Evolutionary conservation across 1,139 yeast species (phyloP).

Genomic region (Hanseniaspora gamundiae): DNA sequence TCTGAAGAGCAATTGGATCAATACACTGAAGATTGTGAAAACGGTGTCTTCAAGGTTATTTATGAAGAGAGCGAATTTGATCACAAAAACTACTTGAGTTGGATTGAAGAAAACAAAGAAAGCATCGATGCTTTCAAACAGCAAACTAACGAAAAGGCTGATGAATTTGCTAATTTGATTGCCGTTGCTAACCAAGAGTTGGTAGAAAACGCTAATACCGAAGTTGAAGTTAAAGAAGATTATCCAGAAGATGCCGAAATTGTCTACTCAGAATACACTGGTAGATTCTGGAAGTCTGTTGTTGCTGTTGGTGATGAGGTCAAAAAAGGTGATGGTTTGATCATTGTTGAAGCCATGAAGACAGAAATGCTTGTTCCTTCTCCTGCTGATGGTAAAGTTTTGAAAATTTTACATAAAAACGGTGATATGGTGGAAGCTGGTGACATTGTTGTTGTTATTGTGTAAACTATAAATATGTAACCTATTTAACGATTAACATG

Average conservation of each 20-base stretch:
- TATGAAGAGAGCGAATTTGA: conserved; percentile 71
- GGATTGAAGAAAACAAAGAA: conserved; percentile 62
- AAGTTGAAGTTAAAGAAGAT: conserved; percentile 33
- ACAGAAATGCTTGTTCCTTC: conserved; percentile 88
- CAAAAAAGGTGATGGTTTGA: conserved; percentile 60
- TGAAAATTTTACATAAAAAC: conserved; percentile 63
- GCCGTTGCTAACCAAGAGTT: conserved; percentile 75
- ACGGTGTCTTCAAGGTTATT: conserved; percentile 69
- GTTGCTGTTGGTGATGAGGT: conserved; percentile 74
- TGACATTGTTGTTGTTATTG: conserved; percentile 72
- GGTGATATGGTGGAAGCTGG: conserved; percentile 98
- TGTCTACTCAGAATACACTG: conserved; percentile 89
- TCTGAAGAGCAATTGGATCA: conserved; percentile 68
- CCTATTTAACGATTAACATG: neutral
- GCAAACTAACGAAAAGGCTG: conserved; percentile 71
- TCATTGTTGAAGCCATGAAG: conserved; percentile 95
- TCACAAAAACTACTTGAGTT: conserved; percentile 61
- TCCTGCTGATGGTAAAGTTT: conserved; percentile 61
- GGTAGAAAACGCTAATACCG: conserved; percentile 34
- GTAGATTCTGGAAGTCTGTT: conserved; percentile 91
- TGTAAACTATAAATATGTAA: conserved; percentile 6
- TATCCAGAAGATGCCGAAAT: conserved; percentile 67
- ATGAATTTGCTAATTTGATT: conserved; percentile 72
- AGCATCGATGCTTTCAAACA: conserved; percentile 61
- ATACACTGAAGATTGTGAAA: conserved; percentile 60